phyloP scores from a whole-genome alignment of 164 flowering plant species.

The Magnolia sinica region DNA sequence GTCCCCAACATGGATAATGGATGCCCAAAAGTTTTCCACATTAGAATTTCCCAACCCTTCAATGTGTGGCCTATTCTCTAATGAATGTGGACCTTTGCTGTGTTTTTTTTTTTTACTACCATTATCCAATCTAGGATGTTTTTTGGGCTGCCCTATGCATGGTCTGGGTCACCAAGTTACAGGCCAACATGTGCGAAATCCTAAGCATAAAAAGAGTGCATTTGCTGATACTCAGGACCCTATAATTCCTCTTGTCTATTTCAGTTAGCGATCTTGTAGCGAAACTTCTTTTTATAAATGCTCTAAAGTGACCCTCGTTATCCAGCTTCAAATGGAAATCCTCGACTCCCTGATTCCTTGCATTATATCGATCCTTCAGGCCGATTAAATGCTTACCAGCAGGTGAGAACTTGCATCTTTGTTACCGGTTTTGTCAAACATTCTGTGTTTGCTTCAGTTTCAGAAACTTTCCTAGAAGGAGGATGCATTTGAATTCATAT shows the following conservation, averaged over 20 bases:
- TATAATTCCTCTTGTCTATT: neutral
- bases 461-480: neutral
- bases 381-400: slow-evolving; percentile 77
- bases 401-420: slow-evolving; percentile 36
- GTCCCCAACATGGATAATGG: neutral
- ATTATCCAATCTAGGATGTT: neutral
- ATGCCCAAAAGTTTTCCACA: neutral
- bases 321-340: slow-evolving; percentile 91
- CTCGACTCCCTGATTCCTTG: slow-evolving; percentile 61
- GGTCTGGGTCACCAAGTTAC: neutral
- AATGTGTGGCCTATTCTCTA: neutral
- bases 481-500: neutral
- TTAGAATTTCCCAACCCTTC: neutral
- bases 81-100: neutral
- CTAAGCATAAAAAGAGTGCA: too few relatives aligned
- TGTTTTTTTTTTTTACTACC: neutral
- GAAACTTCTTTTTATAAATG: neutral
- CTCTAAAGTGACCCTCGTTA: neutral
- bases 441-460: neutral
- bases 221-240: neutral
- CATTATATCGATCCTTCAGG: slow-evolving; percentile 86
- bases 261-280: neutral
- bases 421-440: neutral
- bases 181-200: neutral
- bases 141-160: neutral